phyloP scores from a whole-genome alignment of 108 stramenopile species.

The Tribonema minus region DNA sequence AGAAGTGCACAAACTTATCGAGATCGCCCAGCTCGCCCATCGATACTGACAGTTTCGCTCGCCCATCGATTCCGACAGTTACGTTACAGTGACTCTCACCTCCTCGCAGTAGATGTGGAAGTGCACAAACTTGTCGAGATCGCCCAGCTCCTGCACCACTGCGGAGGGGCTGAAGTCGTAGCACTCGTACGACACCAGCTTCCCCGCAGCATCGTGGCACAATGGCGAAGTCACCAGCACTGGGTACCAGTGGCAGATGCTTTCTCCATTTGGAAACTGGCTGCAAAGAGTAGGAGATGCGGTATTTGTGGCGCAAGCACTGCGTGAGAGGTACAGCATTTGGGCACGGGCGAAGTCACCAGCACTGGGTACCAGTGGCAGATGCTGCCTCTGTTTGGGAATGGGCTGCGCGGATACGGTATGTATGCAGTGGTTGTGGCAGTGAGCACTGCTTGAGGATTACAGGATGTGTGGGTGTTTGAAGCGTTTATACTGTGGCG shows the following conservation, averaged over 20 bases:
- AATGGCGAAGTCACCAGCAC: constrained; percentile 19
- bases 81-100: too few species aligned
- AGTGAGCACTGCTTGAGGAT: too few species aligned
- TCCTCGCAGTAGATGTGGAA: constrained; percentile 46
- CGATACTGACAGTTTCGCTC: too few species aligned
- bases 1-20: constrained; percentile 20
- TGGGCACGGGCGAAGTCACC: constrained; percentile 17
- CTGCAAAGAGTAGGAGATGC: constrained; percentile 7
- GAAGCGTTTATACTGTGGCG: too few species aligned
- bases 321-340: too few species aligned
- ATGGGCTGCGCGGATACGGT: constrained; percentile 3
- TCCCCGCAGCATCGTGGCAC: constrained; percentile 2
- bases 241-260: constrained; percentile 3
- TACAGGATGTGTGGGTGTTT: not conserved
- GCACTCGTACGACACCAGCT: constrained; percentile 16
- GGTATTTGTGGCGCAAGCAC: too few species aligned
- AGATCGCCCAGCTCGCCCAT: constrained; percentile 28
- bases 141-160: constrained; percentile 6
- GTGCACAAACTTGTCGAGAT: constrained; percentile 22
- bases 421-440: too few species aligned
- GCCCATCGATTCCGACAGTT: too few species aligned
- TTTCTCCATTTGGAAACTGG: constrained; percentile 28
- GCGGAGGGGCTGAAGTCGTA: constrained; percentile 29
- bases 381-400: constrained; percentile 16
- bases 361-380: constrained; percentile 7